Base-by-base conservation (phyloP, 2,329 filamentous ascomycete genomes). In the Fusarium ramigenum region DNA sequence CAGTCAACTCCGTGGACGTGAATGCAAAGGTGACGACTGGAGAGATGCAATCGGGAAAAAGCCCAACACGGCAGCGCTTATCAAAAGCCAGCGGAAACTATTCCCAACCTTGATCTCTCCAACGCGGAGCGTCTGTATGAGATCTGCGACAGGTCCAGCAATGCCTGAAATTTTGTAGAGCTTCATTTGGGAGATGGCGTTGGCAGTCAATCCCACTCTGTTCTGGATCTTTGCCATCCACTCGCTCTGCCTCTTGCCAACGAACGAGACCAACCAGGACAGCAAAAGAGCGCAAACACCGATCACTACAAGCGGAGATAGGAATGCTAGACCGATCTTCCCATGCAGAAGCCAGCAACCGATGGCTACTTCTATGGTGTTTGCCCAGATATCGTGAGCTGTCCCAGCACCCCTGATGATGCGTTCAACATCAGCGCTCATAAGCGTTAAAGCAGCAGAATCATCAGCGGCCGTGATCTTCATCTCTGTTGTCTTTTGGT, bases 361-460 rank as follows among this genome's bases (percentile, higher is more conserved):
- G 4, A 89, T 60, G 9, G 75, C 82, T 8, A 85, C 81, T 67
- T 88, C 83, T 2, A 87, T 66, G 1, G 79, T 58, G 43, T 76
- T 82, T 0, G 80, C 82, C 84, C 84, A 86, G 9, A 82, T 64
- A 32, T 85, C 82, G 52, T 86, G 86, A 37, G 85, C 62, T 4
- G 62, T 71, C 7, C 73, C 62, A 8, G 81, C 76, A 1, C 83
- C 85, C 1, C 72, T 49, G 4, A 79, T 74, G 7, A 87, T 82
- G 9, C 82, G 80, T 63, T 86, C 85, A 15, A 87, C 78, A 53
- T 88, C 86, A 7, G 84, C 81, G 62, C 81, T 85, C 85, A 87
- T 87, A 7, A 87, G 78, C 0, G 85, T 86, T 47, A 87, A 69
- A 0, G 84, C 81, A 0, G 83, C 82, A 7, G 82, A 79, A n/a